Base-by-base conservation (phyloP, 352 stramenopile genomes). In the Globisporangium recalcitrans region DNA sequence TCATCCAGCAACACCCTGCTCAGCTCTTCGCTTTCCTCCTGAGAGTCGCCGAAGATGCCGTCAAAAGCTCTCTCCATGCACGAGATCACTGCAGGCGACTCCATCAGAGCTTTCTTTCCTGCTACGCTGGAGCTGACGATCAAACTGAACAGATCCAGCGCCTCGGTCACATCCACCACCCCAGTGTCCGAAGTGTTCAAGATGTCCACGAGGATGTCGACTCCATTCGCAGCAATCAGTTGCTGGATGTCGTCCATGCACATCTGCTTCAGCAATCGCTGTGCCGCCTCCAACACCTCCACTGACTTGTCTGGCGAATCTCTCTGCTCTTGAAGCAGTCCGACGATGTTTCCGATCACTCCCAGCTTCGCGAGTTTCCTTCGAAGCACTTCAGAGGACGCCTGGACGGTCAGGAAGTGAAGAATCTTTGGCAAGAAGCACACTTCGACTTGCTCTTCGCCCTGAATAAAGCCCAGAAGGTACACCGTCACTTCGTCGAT, bases 171-270 rank as follows among this genome's bases (percentile, higher is more conserved):
- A 22, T 74, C 73, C 0, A 77, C 67, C 1, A 68, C 48, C 6
- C 46, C 53, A 54, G 60, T n/a, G n/a, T 57, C 51, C n/a, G 51
- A 44, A 40, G 51, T 44, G 54, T 64, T 49, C 36, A 64, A 16
- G 27, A 64, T 59, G 57, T 79, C 76, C 10, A 92, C 62, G 38
- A 92, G 64, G 22, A 81, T 80, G 27, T 76, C 70, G n/a, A 91
- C 70, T 13, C 82, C 84, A 52, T 90, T 83, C 11, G 77, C 76
- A 0, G 69, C 65, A 6, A 93, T 77, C 11, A 93, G 68, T 1
- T 80, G 79, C 56, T 80, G 73, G 13, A 90, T 81, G 51, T 93
- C 77, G 48, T 87, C 63, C 49, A 78, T 66, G 32, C 74, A 93
- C 24, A 93, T 67, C 31, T 82, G 60, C 48, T 75, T 78, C 19